phyloP scores from a whole-genome alignment of 1,284 basidiomycete genomes.

The Rhodotorula sp. region DNA sequence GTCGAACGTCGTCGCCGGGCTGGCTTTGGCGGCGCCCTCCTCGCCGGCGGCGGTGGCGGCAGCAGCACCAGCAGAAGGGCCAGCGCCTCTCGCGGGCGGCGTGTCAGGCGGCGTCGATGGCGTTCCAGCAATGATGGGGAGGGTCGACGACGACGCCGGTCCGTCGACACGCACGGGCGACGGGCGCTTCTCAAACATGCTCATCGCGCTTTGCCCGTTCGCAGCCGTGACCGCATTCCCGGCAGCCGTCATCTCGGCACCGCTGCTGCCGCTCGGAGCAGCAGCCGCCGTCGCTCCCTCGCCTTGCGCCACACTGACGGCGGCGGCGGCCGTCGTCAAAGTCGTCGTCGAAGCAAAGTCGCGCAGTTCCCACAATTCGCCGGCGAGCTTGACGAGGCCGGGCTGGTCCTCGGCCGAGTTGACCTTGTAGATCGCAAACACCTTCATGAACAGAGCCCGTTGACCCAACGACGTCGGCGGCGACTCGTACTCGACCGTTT shows the following conservation, averaged over 20 bases:
- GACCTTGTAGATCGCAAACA: constrained; percentile 22
- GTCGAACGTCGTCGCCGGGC: neutral
- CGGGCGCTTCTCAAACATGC: constrained; percentile 11
- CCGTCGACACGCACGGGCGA: neutral
- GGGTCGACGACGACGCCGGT: neutral
- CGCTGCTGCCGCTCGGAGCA: no score
- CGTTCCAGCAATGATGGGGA: neutral
- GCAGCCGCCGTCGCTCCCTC: neutral
- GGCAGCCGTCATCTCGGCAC: no score
- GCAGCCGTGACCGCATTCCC: neutral
- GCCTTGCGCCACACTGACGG: neutral
- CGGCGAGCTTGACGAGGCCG: constrained; percentile 9
- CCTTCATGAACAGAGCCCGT: constrained; percentile 18
- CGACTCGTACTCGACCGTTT: neutral
- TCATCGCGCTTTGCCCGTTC: constrained; percentile 10
- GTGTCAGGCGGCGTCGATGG: neutral
- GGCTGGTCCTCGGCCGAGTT: neutral
- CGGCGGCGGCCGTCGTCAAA: neutral
- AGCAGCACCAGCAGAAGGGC: neutral
- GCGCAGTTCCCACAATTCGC: constrained; percentile 26
- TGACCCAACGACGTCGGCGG: neutral
- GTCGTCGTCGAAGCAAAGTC: neutral
- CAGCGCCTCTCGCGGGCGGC: neutral
- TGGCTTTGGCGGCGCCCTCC: neutral
- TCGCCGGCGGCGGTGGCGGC: neutral